Percentiles rank a stretch among this genome's conserved stretches.
These are phyloP conservation scores for Gliomastix tumulicola DNA, from an alignment of 2,329 filamentous ascomycete genomes.

Conservation along the genomic window DNA sequence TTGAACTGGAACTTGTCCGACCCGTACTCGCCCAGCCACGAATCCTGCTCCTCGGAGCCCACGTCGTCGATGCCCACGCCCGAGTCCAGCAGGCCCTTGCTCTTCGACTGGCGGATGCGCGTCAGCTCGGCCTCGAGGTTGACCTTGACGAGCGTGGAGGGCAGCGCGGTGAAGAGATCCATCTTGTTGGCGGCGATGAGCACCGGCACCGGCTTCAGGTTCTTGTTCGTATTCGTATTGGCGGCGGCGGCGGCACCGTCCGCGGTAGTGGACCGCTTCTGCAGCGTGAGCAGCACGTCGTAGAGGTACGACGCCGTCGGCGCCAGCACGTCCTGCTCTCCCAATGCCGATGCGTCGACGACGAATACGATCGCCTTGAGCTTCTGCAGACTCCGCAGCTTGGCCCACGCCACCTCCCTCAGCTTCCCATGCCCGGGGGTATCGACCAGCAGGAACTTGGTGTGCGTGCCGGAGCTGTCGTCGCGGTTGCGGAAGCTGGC, in stretches of 20 bases:
- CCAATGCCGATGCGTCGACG: slow-evolving; percentile 72
- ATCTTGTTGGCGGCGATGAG: slow-evolving; percentile 91
- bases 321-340: slow-evolving; percentile 52
- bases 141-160: slow-evolving; percentile 65
- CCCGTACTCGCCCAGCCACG: slow-evolving; percentile 77
- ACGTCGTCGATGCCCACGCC: slow-evolving; percentile 61
- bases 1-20: slow-evolving; percentile 71
- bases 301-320: slow-evolving; percentile 81
- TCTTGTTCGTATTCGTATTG: slow-evolving; percentile 1
- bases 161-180: slow-evolving; percentile 89
- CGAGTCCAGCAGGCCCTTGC: slow-evolving; percentile 76
- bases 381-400: slow-evolving; percentile 35
- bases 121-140: slow-evolving; percentile 76
- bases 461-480: slow-evolving; percentile 46
- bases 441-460: slow-evolving; percentile 72
- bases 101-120: slow-evolving; percentile 67
- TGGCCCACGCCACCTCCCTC: slow-evolving; percentile 58
- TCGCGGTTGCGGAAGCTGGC: slow-evolving; percentile 50
- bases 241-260: too few relatives aligned
- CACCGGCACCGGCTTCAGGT: slow-evolving; percentile 55
- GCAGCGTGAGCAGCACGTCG: slow-evolving; percentile 76
- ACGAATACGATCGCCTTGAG: slow-evolving; percentile 76
- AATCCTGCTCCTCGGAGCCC: slow-evolving; percentile 65
- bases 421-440: slow-evolving; percentile 96
- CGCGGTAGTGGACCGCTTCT: slow-evolving; percentile 49